phyloP scores from a whole-genome alignment of 2,329 filamentous ascomycete genomes.

The Claviceps lovelessii region DNA sequence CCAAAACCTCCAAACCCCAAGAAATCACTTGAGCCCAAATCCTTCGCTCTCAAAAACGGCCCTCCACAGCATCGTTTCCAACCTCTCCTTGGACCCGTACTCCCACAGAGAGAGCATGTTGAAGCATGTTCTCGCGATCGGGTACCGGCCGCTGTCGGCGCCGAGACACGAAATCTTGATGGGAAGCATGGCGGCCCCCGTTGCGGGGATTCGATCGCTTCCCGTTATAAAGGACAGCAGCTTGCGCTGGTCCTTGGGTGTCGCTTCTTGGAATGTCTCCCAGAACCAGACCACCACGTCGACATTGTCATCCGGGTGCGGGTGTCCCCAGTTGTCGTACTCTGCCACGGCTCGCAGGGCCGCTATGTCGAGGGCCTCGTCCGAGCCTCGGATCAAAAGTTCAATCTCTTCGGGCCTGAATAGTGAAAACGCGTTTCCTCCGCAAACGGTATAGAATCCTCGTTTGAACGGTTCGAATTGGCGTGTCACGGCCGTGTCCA shows the following conservation, averaged over 20 bases:
- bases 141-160: conserved; percentile 59
- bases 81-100: conserved; percentile 49
- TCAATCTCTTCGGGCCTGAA: conserved; percentile 90
- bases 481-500: conserved; percentile 62
- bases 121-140: conserved; percentile 82
- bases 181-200: conserved; percentile 64
- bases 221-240: conserved; percentile 79
- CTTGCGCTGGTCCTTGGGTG: conserved; percentile 56
- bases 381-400: conserved; percentile 69
- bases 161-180: conserved; percentile 67
- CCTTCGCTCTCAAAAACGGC: conserved; percentile 85
- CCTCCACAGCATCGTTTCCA: conserved; percentile 64
- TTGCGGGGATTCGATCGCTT: conserved; percentile 79
- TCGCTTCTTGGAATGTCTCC: conserved; percentile 58
- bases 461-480: conserved; percentile 92
- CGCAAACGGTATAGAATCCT: conserved; percentile 85
- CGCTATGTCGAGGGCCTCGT: conserved; percentile 66
- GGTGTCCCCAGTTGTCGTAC: conserved; percentile 64
- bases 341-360: conserved; percentile 62
- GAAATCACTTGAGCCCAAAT: conserved; percentile 68
- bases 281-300: conserved; percentile 76
- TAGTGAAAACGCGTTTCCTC: conserved; percentile 71
- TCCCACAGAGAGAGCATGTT: conserved; percentile 67
- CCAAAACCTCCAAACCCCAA: not conserved
- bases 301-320: conserved; percentile 42